Conservation (phyloP, 495 filamentous ascomycete genomes). For the Neurospora sp. region DNA sequence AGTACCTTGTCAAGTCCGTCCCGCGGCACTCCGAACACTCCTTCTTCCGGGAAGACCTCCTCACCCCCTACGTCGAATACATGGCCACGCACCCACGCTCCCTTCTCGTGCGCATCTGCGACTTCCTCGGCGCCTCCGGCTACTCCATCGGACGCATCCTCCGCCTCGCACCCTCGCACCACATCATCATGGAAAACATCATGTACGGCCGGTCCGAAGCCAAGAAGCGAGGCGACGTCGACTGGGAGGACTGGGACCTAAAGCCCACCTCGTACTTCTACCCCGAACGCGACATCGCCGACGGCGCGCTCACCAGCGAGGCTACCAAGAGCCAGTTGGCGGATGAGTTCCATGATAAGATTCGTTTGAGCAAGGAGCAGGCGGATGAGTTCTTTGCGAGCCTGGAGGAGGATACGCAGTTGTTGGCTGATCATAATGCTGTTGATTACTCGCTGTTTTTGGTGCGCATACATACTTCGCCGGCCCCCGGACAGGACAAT, state of each 20-base stretch:
- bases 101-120: constrained; percentile 57
- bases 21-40: constrained; percentile 55
- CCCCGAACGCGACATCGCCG: constrained; percentile 57
- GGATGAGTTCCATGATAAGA: constrained; percentile 56
- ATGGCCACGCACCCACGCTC: constrained; percentile 46
- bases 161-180: constrained; percentile 48
- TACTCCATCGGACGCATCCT: constrained; percentile 44
- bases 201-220: constrained; percentile 43
- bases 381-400: constrained; percentile 39
- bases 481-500: constrained; percentile 5
- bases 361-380: constrained; percentile 39
- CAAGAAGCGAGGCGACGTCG: constrained; percentile 26
- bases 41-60: constrained; percentile 55
- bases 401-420: constrained; percentile 47
- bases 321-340: constrained; percentile 47
- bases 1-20: constrained; percentile 56
- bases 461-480: constrained; percentile 36
- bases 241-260: constrained; percentile 62
- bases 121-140: constrained; percentile 47
- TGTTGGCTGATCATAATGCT: constrained; percentile 48
- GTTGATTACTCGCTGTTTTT: constrained; percentile 65
- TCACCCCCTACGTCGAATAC: constrained; percentile 49
- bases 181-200: constrained; percentile 67
- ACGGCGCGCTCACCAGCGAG: constrained; percentile 46
- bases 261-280: constrained; percentile 65